Evolutionary conservation across 108 stramenopile species (phyloP).

Genomic region (Seminavis robusta): DNA sequence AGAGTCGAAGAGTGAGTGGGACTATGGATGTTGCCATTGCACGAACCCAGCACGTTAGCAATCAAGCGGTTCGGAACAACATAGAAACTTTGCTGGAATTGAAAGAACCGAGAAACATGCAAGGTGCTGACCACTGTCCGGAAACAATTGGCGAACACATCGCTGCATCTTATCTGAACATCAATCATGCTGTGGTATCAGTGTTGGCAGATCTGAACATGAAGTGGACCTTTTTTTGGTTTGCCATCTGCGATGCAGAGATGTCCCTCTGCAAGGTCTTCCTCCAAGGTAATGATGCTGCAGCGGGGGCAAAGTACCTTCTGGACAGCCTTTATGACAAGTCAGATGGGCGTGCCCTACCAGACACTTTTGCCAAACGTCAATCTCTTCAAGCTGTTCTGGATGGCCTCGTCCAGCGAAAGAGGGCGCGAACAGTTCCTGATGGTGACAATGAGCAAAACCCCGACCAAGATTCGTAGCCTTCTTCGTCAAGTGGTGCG

Average conservation of each 20-base stretch:
- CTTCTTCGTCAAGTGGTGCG: neutral
- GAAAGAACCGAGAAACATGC: neutral
- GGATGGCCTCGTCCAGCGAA: no score
- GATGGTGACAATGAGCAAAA: neutral
- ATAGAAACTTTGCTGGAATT: constrained; percentile 6
- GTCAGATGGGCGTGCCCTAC: constrained; percentile 1
- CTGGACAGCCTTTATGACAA: constrained; percentile 6
- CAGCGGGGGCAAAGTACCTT: constrained; percentile 5
- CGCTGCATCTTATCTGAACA: constrained; percentile 8
- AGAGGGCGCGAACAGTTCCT: neutral
- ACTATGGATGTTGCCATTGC: constrained; percentile 8
- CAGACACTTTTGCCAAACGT: constrained; percentile 11
- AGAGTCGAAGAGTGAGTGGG: neutral
- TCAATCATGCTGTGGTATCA: no score
- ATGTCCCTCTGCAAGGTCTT: constrained; percentile 6
- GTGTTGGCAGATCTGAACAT: no score
- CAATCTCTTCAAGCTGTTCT: no score
- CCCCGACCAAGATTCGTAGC: neutral
- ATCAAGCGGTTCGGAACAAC: constrained; percentile 1
- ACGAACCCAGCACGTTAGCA: neutral
- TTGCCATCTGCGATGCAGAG: neutral
- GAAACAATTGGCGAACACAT: constrained; percentile 5
- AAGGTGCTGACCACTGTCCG: neutral
- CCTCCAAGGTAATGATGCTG: constrained; percentile 2
- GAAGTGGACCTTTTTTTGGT: constrained; percentile 3